These are phyloP conservation scores for Porpolomopsis calyptriformis DNA, from an alignment of 768 basidiomycete species.

Conservation along the genomic window DNA sequence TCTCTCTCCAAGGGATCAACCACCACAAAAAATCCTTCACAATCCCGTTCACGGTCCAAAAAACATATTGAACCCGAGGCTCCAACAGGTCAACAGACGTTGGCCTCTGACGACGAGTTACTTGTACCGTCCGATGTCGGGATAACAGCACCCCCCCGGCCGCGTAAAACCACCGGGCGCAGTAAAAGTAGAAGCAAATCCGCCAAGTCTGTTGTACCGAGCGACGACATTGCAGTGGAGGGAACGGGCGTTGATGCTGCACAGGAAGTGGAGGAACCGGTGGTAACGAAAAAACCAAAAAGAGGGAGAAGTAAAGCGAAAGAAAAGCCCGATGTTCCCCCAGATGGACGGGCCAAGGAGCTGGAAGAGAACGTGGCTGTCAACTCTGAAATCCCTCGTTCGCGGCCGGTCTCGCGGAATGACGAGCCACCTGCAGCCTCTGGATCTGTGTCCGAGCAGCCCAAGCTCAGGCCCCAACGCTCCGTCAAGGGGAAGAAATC, in stretches of 20 bases:
- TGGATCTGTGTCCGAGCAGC: background rate
- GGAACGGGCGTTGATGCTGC: constrained; percentile 7
- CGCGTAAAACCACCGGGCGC: background rate
- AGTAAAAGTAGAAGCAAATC: background rate
- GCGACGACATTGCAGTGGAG: constrained; percentile 17
- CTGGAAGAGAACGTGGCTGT: background rate
- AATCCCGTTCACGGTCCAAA: constrained; percentile 6
- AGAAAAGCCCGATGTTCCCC: background rate
- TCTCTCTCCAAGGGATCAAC: background rate
- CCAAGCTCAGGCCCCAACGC: background rate
- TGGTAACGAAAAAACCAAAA: constrained; percentile 1
- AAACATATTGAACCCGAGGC: background rate
- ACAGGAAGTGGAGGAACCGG: background rate
- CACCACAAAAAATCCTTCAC: constrained; percentile 1
- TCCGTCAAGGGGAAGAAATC: background rate
- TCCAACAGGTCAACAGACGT: background rate
- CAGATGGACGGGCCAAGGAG: background rate
- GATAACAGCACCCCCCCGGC: background rate
- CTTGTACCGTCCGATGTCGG: background rate
- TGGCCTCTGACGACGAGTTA: background rate
- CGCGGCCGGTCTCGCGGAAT: background rate
- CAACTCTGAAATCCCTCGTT: background rate
- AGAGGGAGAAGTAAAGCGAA: constrained; percentile 5
- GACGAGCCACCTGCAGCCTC: background rate
- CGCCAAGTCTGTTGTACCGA: background rate